Evolutionary conservation across 768 basidiomycete genomes (phyloP).

Genomic region (Suillus subaureus): DNA sequence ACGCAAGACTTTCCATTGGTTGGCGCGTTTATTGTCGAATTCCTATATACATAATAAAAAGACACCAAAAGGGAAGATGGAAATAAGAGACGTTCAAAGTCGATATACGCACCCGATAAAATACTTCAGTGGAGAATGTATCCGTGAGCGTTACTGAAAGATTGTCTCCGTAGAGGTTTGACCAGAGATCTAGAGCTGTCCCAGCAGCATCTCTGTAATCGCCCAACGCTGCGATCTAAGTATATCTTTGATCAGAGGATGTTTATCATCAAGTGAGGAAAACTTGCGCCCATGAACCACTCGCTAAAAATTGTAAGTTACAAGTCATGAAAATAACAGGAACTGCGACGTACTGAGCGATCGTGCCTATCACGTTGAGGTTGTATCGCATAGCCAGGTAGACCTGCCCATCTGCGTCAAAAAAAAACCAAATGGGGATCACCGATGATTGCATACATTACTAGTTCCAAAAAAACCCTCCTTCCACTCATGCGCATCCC

Average conservation of each 20-base stretch:
- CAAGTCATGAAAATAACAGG: background rate
- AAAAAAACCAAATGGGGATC: constrained; percentile 17
- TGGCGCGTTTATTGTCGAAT: constrained; percentile 56
- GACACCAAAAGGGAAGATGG: background rate
- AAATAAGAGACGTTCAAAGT: background rate
- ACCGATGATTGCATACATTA: constrained; percentile 56
- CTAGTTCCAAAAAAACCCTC: constrained; percentile 72
- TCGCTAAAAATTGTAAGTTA: constrained; percentile 50
- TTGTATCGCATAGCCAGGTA: constrained; percentile 81
- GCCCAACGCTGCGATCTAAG: constrained; percentile 76
- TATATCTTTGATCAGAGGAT: background rate
- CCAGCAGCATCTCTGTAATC: constrained; percentile 82
- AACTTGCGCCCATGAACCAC: constrained; percentile 86
- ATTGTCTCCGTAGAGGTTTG: constrained; percentile 59
- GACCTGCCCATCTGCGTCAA: constrained; percentile 47
- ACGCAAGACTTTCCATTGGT: constrained; percentile 79
- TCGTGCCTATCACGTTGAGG: constrained; percentile 73
- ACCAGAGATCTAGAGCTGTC: constrained; percentile 84
- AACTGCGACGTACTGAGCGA: constrained; percentile 71
- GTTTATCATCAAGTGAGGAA: background rate
- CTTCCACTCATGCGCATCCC: constrained; percentile 18
- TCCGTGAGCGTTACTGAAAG: constrained; percentile 87
- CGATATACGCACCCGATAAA: constrained; percentile 65
- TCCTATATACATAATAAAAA: too few relatives aligned
- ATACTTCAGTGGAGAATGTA: constrained; percentile 87